Base-by-base conservation (phyloP, 1,139 yeast species). In the Kodamaea plutei region DNA sequence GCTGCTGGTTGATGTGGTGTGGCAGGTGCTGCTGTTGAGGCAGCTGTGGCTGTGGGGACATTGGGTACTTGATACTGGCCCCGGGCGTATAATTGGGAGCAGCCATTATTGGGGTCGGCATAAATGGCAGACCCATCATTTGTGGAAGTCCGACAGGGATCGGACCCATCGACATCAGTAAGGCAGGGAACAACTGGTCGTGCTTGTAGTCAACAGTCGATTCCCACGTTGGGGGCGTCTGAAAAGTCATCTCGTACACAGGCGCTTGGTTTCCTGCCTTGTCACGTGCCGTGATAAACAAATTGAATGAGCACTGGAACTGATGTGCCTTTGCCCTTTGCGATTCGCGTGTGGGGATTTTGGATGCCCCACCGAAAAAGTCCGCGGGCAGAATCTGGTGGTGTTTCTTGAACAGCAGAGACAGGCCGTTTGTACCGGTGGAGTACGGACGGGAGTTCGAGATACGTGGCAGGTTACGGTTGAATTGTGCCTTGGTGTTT, bases 201-300 rank as follows among this genome's bases (percentile, higher is more conserved):
- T 75, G 71, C 2, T 78, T 63, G 33, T 69, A 76, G 29, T 76
- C 82, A 15, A 70, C 57, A 4, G 81, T 77, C 14, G 69, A 63
- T 17, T 68, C 65, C 95, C 95, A 85, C 0, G 91, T 81, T 31
- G 95, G 95, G 4, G 87, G 81, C 0, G 93, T 81, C 28, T 69
- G 67, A 54, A 73, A 85, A 1, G 94, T 79, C 43, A 69, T 75
- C 43, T 80, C 91, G 38, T 44, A 57, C 31, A 44, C 47, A 31
- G 54, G 50, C 42, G 39, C 43, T 4, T 32, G 27, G n/a, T 58
- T 61, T 22, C 56, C 53, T 33, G 60, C 57, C 23, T 59, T 64
- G 15, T 45, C 41, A 35, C 58, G 60, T 3, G 71, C 62, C 8
- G 70, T 61, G 6, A 58, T 40, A 43, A 83, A 76, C 44, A 83